Base-by-base conservation (phyloP, 305 asterid genomes). In the Salvia sclarea region DNA sequence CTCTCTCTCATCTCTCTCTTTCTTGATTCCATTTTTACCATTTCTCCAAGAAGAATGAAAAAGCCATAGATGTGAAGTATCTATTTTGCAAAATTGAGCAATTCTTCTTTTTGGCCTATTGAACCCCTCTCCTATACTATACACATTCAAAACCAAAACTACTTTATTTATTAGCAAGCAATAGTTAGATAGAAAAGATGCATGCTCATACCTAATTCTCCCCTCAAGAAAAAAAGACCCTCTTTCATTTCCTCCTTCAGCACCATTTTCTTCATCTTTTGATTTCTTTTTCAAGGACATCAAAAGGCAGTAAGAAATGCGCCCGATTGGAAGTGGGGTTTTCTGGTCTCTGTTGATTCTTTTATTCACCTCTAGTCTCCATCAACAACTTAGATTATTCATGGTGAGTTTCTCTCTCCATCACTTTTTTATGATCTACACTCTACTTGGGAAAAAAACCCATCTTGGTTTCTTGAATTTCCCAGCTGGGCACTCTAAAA, bases 181-280 rank as follows among this genome's bases (percentile, higher is more conserved):
- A 31, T 22, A 16, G 59, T 31, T 37, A 11, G 25, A 63, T 14
- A 24, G 13, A 59, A 59, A 21, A 68, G 72, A 69, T 35, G 68
- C 68, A 62, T 48, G 60, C 62, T 76, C 81, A 40, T 74, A 49
- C 81, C 78, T 68, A 77, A 67, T 47, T 54, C 65, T 64, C 18
- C 49, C 64, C 53, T 43, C 31, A 64, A 33, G 4, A 33, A 25
- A 9, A 9, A 37, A 38, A 53, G 45, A 49, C 54, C 76, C 71
- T 50, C 61, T 49, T 38, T 57, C 75, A 35, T 13, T 11, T 8
- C 68, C 38, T 24, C 4, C 35, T 17, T 37, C 49, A 53, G 18
- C 18, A 24, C 35, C 59, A 24, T 24, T 25, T 20, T 53, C 40
- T 11, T 28, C 43, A 14, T 14, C 9, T 47, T 50, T 14, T 2